Evolutionary conservation across 768 basidiomycete species (phyloP).

Genomic region (Tulasnella sp.): DNA sequence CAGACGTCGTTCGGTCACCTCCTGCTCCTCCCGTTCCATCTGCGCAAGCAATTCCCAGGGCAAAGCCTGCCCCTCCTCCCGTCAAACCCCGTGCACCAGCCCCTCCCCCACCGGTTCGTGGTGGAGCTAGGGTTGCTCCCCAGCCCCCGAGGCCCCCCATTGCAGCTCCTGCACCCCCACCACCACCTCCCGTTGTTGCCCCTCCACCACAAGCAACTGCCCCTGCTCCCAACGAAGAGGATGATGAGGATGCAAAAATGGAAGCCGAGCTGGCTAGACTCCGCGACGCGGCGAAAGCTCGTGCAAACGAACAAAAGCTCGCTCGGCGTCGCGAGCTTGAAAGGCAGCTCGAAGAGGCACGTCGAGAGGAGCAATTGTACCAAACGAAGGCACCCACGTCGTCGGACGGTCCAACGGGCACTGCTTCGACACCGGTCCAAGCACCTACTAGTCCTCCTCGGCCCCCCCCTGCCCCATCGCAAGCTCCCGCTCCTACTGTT

Average conservation of each 20-base stretch:
- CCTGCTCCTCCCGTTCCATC: slow-evolving; percentile 38
- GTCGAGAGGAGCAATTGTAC: slow-evolving; percentile 45
- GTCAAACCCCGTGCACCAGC: slow-evolving; percentile 30
- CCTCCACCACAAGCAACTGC: slow-evolving; percentile 39
- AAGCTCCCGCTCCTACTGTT: slow-evolving; percentile 33
- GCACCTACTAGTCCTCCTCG: slow-evolving; percentile 32
- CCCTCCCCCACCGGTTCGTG: slow-evolving; percentile 44
- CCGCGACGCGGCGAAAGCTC: slow-evolving; percentile 43
- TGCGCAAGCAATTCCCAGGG: slow-evolving; percentile 33
- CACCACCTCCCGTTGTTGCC: slow-evolving; percentile 28
- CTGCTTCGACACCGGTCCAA: slow-evolving; percentile 35
- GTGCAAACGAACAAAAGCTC: slow-evolving; percentile 48
- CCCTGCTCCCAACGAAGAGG: slow-evolving; percentile 12
- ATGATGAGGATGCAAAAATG: slow-evolving; percentile 57
- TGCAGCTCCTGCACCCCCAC: slow-evolving; percentile 39
- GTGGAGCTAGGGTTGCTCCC: slow-evolving; percentile 43
- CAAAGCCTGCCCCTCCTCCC: slow-evolving; percentile 32
- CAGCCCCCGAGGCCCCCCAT: slow-evolving; percentile 43
- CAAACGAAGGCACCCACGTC: slow-evolving; percentile 36
- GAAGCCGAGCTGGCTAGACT: slow-evolving; percentile 56
- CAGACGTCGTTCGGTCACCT: slow-evolving; percentile 31
- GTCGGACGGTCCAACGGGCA: slow-evolving; percentile 27
- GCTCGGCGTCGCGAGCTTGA: slow-evolving; percentile 42
- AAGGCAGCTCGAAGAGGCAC: slow-evolving; percentile 49
- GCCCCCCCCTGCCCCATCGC: slow-evolving; percentile 24